Evolutionary conservation across 495 filamentous ascomycete genomes (phyloP).

Genomic region (Lasiosphaeria ovina): DNA sequence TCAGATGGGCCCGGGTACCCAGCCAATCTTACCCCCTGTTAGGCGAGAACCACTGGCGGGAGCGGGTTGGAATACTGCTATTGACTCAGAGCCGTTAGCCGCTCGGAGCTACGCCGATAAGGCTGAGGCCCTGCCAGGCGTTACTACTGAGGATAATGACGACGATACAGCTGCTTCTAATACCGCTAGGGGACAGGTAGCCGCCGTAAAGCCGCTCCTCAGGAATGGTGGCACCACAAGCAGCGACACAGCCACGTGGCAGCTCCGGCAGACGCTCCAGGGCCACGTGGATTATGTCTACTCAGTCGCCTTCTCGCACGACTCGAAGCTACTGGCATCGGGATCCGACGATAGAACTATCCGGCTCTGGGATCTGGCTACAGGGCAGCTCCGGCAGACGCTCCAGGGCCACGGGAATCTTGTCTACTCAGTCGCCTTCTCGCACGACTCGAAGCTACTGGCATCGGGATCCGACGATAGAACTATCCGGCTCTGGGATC

Average conservation of each 20-base stretch:
- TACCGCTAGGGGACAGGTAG: not conserved
- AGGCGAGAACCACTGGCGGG: not conserved
- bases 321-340: constrained; percentile 22
- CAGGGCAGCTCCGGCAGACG: not conserved
- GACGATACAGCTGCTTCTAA: not conserved
- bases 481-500: constrained; percentile 37
- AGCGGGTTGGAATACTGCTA: not conserved
- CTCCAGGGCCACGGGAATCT: constrained; percentile 2
- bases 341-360: constrained; percentile 20
- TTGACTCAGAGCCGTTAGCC: not conserved
- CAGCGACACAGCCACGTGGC: not conserved
- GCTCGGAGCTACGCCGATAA: not conserved
- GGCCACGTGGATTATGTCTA: constrained; percentile 23
- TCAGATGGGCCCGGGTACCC: not conserved
- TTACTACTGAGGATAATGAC: not conserved
- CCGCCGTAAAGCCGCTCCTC: not conserved
- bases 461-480: constrained; percentile 31
- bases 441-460: constrained; percentile 19
- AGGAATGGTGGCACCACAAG: not conserved
- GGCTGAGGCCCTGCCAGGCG: not conserved
- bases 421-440: constrained; percentile 4
- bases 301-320: constrained; percentile 37
- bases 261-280: constrained; percentile 12
- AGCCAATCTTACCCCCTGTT: not conserved
- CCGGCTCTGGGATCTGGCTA: constrained; percentile 3